phyloP scores from a whole-genome alignment of 345 rosid species.

The Moringa oleifera region DNA sequence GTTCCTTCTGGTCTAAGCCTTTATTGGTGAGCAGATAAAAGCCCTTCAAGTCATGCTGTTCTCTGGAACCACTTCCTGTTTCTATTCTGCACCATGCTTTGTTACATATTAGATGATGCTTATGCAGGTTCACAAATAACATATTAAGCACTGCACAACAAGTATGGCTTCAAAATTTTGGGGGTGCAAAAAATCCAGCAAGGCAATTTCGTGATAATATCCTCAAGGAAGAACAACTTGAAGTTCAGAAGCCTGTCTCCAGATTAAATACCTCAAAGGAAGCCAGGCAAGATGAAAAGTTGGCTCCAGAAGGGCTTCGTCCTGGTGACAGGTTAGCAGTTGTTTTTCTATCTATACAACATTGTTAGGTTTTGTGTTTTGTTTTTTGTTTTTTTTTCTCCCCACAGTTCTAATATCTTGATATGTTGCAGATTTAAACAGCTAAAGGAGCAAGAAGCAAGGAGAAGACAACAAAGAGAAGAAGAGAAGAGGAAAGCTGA shows the following conservation, averaged over 20 bases:
- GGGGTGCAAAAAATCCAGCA: slow-evolving; percentile 61
- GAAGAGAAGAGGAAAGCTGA: slow-evolving; percentile 49
- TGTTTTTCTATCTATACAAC: background rate
- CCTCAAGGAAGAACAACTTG: slow-evolving; percentile 34
- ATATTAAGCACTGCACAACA: slow-evolving; percentile 83
- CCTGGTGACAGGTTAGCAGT: slow-evolving; percentile 70
- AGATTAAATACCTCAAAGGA: slow-evolving; percentile 25
- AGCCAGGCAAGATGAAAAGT: slow-evolving; percentile 30
- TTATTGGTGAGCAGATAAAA: slow-evolving; percentile 64
- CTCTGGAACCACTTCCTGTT: background rate
- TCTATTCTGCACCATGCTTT: background rate
- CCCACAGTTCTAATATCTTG: slow-evolving; percentile 11
- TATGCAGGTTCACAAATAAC: slow-evolving; percentile 85
- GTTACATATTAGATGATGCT: slow-evolving; percentile 10
- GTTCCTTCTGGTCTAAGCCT: slow-evolving; percentile 99
- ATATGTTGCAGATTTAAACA: slow-evolving; percentile 56
- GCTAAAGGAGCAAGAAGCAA: slow-evolving; percentile 80
- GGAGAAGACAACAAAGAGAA: slow-evolving; percentile 56
- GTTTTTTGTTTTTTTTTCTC: slow-evolving; percentile 20
- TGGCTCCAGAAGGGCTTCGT: slow-evolving; percentile 46
- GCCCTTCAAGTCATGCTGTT: slow-evolving; percentile 2
- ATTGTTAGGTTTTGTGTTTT: background rate
- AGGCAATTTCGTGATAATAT: slow-evolving; percentile 37
- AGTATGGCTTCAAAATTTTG: slow-evolving; percentile 91
- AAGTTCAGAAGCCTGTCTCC: slow-evolving; percentile 36